phyloP scores from a whole-genome alignment of 1,139 yeast genomes.

The Candida tunisiensis region DNA sequence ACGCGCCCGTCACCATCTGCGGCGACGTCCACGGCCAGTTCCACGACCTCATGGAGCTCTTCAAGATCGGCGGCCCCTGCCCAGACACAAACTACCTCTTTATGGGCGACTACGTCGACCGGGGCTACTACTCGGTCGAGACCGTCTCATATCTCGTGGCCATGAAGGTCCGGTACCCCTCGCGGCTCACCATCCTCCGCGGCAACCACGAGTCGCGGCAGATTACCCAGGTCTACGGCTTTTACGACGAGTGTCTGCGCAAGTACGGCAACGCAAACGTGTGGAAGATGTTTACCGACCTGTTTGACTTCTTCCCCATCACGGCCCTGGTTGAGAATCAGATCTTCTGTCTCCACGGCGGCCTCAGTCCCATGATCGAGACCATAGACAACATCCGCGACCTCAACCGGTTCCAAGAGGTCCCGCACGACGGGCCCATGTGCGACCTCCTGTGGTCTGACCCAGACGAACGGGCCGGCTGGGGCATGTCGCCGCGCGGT shows the following conservation, averaged over 20 bases:
- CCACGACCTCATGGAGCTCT: constrained; percentile 80
- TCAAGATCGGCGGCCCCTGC: constrained; percentile 77
- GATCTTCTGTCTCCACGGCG: constrained; percentile 93
- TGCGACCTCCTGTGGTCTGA: constrained; percentile 96
- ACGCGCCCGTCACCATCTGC: constrained; percentile 95
- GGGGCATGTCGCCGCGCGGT: constrained; percentile 98
- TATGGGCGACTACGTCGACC: constrained; percentile 88
- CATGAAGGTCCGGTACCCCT: constrained; percentile 84
- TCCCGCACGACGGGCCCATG: constrained; percentile 99
- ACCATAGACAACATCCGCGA: constrained; percentile 79
- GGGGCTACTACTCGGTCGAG: constrained; percentile 94
- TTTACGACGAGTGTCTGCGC: constrained; percentile 91
- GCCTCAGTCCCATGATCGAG: constrained; percentile 84
- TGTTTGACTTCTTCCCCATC: constrained; percentile 86
- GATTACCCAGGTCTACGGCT: constrained; percentile 95
- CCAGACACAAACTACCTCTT: constrained; percentile 70
- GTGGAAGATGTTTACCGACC: constrained; percentile 65
- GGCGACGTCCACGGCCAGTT: constrained; percentile 98
- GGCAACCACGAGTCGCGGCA: constrained; percentile 98
- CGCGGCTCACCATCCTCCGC: constrained; percentile 79
- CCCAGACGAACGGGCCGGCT: constrained; percentile 90
- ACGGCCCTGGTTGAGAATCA: constrained; percentile 79
- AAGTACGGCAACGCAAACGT: constrained; percentile 93
- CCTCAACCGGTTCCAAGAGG: constrained; percentile 84
- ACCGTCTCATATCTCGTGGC: constrained; percentile 64